phyloP scores from a whole-genome alignment of 768 basidiomycete genomes.

The Phaffia tasmanica region DNA sequence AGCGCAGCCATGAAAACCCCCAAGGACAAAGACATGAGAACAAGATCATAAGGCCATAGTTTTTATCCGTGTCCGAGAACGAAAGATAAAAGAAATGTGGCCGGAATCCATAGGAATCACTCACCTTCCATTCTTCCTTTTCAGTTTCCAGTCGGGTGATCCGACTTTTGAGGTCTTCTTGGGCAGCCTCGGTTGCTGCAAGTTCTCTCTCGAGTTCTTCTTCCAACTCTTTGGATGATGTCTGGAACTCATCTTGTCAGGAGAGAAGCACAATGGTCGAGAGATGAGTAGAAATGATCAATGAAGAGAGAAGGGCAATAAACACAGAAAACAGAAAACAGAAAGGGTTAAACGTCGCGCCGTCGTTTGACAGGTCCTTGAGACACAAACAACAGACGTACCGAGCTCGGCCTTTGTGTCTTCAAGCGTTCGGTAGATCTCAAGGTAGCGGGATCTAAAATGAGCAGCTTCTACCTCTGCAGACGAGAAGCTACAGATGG shows the following conservation, averaged over 20 bases:
- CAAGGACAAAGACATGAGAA: constrained; percentile 40
- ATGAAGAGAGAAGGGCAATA: neutral
- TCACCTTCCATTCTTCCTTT: constrained; percentile 65
- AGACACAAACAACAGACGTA: neutral
- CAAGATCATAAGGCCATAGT: constrained; percentile 10
- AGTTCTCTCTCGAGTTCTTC: constrained; percentile 37
- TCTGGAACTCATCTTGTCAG: constrained; percentile 35
- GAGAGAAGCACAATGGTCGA: neutral
- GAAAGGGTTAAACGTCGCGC: neutral
- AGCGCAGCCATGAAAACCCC: constrained; percentile 59
- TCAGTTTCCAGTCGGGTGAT: constrained; percentile 32
- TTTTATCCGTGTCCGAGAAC: constrained; percentile 1
- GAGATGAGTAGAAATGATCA: neutral
- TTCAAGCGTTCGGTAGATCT: constrained; percentile 19
- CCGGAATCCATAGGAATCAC: constrained; percentile 29
- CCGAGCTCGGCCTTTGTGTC: constrained; percentile 24
- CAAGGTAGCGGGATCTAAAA: constrained; percentile 8
- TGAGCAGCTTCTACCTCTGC: constrained; percentile 19
- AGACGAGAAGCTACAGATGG: constrained; percentile 17
- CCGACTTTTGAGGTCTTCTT: constrained; percentile 31
- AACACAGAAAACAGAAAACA: neutral
- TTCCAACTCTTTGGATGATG: constrained; percentile 37
- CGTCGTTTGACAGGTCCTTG: neutral
- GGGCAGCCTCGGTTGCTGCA: constrained; percentile 32
- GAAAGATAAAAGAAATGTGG: neutral